Conservation (phyloP, 345 rosid genomes). For the Raphanus sativus region DNA sequence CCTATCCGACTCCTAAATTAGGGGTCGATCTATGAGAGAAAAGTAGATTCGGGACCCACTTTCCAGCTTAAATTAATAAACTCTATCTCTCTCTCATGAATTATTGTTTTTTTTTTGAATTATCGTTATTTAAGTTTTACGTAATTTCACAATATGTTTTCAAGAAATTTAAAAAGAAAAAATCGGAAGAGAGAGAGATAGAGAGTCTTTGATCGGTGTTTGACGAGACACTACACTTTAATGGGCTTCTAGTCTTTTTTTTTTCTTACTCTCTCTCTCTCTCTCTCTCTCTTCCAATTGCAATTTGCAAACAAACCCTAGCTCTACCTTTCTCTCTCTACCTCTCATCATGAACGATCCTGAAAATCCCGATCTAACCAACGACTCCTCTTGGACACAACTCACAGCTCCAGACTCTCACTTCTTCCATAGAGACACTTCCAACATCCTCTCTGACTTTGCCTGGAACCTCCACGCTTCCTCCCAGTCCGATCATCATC, state of each 20-base stretch:
- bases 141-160: not conserved
- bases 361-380: conserved; percentile 49
- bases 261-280: conserved; percentile 10
- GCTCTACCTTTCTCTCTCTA: not conserved
- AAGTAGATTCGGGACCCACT: conserved; percentile 32
- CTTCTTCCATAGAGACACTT: conserved; percentile 54
- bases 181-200: not conserved
- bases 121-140: conserved; percentile 11
- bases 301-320: conserved; percentile 55
- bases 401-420: conserved; percentile 47
- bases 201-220: conserved; percentile 18
- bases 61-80: not conserved
- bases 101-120: conserved; percentile 28
- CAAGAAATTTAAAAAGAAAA: not conserved
- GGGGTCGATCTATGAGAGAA: conserved; percentile 8
- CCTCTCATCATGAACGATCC: conserved; percentile 40
- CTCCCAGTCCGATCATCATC: conserved; percentile 5
- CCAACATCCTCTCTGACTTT: conserved; percentile 58
- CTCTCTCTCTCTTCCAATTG: conserved; percentile 36
- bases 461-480: conserved; percentile 56
- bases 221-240: conserved; percentile 38
- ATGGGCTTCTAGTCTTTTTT: conserved; percentile 34
- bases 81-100: conserved; percentile 24
- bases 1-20: conserved; percentile 15
- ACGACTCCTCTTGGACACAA: conserved; percentile 41